Evolutionary conservation across 108 stramenopile genomes (phyloP).

Genomic region (Skeletonema costatum): DNA sequence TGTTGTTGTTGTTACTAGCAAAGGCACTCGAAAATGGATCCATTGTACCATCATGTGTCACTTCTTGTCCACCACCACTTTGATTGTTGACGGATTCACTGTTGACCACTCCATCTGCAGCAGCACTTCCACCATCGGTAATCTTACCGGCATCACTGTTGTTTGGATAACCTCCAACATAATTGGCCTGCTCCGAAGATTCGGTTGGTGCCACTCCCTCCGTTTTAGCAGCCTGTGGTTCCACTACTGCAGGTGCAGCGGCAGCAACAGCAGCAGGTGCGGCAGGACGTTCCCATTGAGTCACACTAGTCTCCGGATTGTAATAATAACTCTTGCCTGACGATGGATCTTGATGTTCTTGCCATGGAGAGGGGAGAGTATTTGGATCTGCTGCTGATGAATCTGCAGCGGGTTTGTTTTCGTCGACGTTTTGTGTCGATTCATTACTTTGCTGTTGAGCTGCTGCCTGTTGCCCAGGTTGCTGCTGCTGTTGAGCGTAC

Average conservation of each 20-base stretch:
- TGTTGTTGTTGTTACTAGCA: conserved; percentile 1
- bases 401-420: not conserved
- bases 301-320: conserved; percentile 72
- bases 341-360: conserved; percentile 74
- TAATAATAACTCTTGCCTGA: conserved; percentile 81
- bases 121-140: not conserved
- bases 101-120: not conserved
- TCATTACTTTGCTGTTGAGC: conserved; percentile 6
- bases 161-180: not conserved
- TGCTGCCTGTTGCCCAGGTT: conserved; percentile 12
- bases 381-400: conserved; percentile 8
- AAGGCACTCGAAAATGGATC: conserved; percentile 45
- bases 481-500: conserved; percentile 9
- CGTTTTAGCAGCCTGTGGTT: not conserved
- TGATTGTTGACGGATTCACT: not conserved
- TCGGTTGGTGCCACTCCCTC: not conserved
- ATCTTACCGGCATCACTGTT: not conserved
- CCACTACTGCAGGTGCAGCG: conserved; percentile 4
- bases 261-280: conserved; percentile 11
- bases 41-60: conserved; percentile 11
- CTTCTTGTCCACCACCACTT: not conserved
- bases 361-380: conserved; percentile 62
- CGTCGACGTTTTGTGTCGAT: not conserved
- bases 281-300: conserved; percentile 82
- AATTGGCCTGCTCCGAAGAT: not conserved